Conservation (phyloP, 495 filamentous ascomycete genomes). For the Neurospora sp. region DNA sequence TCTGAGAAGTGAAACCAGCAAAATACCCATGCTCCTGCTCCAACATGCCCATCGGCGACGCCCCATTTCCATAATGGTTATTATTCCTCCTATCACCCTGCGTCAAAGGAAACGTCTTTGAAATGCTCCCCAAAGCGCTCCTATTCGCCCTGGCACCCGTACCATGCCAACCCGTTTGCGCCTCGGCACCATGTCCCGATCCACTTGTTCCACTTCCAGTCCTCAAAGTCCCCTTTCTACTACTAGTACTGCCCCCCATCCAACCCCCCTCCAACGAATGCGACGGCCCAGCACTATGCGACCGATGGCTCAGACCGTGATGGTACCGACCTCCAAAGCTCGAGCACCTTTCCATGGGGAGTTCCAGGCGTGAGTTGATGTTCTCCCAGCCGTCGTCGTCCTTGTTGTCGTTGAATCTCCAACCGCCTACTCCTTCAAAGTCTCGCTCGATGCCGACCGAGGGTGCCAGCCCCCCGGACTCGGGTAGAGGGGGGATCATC, state of each 20-base stretch:
- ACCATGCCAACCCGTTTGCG: neutral
- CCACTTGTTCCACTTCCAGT: neutral
- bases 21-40: neutral
- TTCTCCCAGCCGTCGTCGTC: conserved; percentile 59
- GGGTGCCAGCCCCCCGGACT: conserved; percentile 25
- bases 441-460: conserved; percentile 48
- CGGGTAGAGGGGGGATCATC: conserved; percentile 13
- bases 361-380: conserved; percentile 62
- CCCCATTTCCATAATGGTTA: neutral
- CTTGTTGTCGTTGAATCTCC: conserved; percentile 48
- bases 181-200: neutral
- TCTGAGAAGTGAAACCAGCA: neutral
- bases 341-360: conserved; percentile 56
- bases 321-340: conserved; percentile 9
- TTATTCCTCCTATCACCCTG: neutral
- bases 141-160: neutral
- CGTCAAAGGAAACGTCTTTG: neutral
- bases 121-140: neutral
- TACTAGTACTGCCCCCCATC: neutral
- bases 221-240: neutral
- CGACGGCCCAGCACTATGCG: conserved; percentile 23
- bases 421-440: conserved; percentile 81
- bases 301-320: conserved; percentile 19
- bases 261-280: neutral
- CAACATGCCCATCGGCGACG: neutral